These are phyloP conservation scores for Simplicillium aogashimaense DNA, from an alignment of 2,329 filamentous ascomycete species.

Conservation along the genomic window DNA sequence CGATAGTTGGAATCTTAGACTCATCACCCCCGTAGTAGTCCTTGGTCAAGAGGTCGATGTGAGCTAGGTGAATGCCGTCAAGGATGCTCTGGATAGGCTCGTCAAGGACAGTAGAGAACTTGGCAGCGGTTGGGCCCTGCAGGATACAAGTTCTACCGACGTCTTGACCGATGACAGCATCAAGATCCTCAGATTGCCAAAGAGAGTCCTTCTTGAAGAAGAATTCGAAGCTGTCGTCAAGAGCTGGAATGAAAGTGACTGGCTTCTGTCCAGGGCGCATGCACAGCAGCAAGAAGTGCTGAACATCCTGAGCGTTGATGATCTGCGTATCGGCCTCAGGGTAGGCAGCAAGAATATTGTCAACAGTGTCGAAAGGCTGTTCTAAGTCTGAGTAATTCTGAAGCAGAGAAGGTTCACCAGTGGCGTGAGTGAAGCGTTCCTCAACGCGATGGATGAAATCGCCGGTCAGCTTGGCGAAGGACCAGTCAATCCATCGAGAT, in stretches of 20 bases:
- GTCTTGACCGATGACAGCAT: constrained; percentile 91
- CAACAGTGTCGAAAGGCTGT: constrained; percentile 67
- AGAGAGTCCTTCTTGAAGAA: constrained; percentile 99
- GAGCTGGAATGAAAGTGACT: constrained; percentile 86
- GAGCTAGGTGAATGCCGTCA: constrained; percentile 78
- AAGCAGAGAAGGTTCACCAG: constrained; percentile 68
- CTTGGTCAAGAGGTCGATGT: constrained; percentile 68
- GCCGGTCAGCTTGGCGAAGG: constrained; percentile 72
- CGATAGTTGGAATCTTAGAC: constrained; percentile 68
- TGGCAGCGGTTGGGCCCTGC: constrained; percentile 86
- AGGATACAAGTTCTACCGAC: constrained; percentile 94
- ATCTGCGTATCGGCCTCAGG: constrained; percentile 82
- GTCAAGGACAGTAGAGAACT: constrained; percentile 80
- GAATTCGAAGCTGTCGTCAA: constrained; percentile 97
- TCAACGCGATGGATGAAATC: constrained; percentile 97
- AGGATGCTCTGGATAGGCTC: constrained; percentile 94
- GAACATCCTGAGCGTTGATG: constrained; percentile 96
- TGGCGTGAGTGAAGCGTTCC: constrained; percentile 75
- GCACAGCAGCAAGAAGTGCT: constrained; percentile 91
- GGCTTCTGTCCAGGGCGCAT: constrained; percentile 91
- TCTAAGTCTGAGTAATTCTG: constrained; percentile 86
- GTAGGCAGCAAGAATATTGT: constrained; percentile 72
- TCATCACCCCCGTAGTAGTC: constrained; percentile 73
- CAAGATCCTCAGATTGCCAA: constrained; percentile 97
- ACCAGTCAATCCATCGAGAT: constrained; percentile 81